phyloP scores from a whole-genome alignment of 805 yeast species.

The Metschnikowia amazonensis region DNA sequence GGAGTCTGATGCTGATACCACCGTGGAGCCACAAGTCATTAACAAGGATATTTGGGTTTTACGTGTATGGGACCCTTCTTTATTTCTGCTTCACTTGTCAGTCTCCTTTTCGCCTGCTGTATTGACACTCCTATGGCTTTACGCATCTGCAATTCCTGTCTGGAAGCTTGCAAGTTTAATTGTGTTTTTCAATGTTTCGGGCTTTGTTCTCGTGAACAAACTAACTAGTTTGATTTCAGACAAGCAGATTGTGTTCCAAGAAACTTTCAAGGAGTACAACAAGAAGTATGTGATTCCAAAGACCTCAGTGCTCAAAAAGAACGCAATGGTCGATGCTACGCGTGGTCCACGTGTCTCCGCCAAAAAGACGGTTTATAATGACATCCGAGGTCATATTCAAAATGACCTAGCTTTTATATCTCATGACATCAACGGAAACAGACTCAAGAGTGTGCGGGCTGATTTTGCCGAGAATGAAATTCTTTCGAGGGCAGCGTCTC shows the following conservation, averaged over 20 bases:
- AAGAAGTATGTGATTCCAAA: conserved; percentile 60
- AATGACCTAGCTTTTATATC: conserved; percentile 43
- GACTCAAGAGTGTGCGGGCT: conserved; percentile 17
- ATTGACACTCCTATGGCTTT: conserved; percentile 36
- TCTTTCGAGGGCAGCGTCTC: conserved; percentile 13
- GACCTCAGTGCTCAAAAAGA: conserved; percentile 48
- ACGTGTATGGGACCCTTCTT: conserved; percentile 64
- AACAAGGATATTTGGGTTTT: conserved; percentile 50
- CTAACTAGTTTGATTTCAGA: conserved; percentile 52
- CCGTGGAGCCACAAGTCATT: conserved; percentile 17
- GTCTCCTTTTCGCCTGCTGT: conserved; percentile 59
- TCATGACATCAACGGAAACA: conserved; percentile 45
- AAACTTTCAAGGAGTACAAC: conserved; percentile 60
- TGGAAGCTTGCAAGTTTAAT: conserved; percentile 36
- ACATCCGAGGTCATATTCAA: conserved; percentile 19
- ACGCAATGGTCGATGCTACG: conserved; percentile 61
- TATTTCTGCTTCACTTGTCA: conserved; percentile 49
- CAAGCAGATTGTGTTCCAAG: conserved; percentile 56
- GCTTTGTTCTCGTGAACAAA: conserved; percentile 37
- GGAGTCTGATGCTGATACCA: conserved; percentile 22
- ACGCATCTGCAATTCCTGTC: conserved; percentile 17
- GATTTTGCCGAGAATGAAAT: conserved; percentile 8
- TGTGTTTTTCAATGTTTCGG: conserved; percentile 27
- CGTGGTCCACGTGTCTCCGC: conserved; percentile 30
- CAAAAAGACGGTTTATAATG: conserved; percentile 22